Evolutionary conservation across 2,329 filamentous ascomycete species (phyloP).

Genomic region (Claviceps pazoutovae): DNA sequence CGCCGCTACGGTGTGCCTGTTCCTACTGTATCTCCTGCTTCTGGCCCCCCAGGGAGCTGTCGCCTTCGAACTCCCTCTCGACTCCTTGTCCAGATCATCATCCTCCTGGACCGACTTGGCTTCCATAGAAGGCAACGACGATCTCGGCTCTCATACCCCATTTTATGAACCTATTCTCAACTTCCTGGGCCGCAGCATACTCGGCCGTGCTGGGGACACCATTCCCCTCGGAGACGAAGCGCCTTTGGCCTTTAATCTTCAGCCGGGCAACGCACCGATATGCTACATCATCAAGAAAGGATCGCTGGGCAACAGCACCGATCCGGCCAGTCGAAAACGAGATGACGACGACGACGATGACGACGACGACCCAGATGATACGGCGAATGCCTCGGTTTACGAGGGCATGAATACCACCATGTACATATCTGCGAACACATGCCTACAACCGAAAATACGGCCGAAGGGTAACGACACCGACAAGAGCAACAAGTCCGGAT

Average conservation of each 20-base stretch:
- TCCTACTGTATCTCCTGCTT: conserved; percentile 47
- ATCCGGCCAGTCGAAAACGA: conserved; percentile 2
- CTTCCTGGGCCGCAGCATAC: conserved; percentile 45
- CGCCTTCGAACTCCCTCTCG: conserved; percentile 35
- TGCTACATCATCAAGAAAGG: conserved; percentile 22
- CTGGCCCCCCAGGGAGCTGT: conserved; percentile 46
- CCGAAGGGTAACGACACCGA: conserved; percentile 1
- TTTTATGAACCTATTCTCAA: conserved; percentile 48
- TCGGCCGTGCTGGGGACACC: conserved; percentile 45
- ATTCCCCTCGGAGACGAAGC: conserved; percentile 49
- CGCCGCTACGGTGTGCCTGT: conserved; percentile 43
- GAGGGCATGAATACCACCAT: conserved; percentile 29
- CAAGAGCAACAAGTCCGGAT: background rate
- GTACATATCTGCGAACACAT: conserved; percentile 79
- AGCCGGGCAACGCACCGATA: conserved; percentile 42
- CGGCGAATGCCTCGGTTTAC: background rate
- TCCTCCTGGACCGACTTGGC: background rate
- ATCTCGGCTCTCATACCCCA: conserved; percentile 10
- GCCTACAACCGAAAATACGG: conserved; percentile 48
- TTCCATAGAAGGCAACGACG: background rate
- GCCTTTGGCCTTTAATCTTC: conserved; percentile 43
- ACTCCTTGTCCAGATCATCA: conserved; percentile 1
- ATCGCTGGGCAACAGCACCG: conserved; percentile 13
- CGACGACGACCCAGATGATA: background rate
- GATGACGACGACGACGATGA: background rate